These are phyloP conservation scores for Larix sibirica DNA, from an alignment of 83 land plant species.

Conservation along the genomic window DNA sequence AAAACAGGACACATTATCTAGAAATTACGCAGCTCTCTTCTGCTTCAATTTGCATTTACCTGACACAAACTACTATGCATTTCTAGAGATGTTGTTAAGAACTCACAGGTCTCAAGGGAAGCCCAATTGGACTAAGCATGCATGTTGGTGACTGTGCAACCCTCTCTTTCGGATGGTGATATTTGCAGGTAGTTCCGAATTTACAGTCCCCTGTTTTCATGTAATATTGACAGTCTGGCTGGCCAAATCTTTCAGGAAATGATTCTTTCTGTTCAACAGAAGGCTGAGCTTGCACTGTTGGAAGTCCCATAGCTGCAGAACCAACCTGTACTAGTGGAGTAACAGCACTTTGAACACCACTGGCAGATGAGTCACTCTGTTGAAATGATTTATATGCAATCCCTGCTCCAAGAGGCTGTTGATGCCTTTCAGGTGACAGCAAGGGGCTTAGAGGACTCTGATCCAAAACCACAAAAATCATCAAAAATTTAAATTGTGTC, in stretches of 20 bases:
- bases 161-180: slow-evolving; percentile 81
- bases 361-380: not conserved
- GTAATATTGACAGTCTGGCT: slow-evolving; percentile 85
- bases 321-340: slow-evolving; percentile 17
- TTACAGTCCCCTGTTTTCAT: slow-evolving; percentile 88
- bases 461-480: slow-evolving; percentile 3
- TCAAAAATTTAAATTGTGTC: not conserved
- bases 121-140: slow-evolving; percentile 56
- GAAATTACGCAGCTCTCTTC: not conserved
- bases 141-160: slow-evolving; percentile 35
- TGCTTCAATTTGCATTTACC: not conserved
- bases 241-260: slow-evolving; percentile 82
- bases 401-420: slow-evolving; percentile 14
- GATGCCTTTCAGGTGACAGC: slow-evolving; percentile 27
- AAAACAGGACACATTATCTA: not conserved
- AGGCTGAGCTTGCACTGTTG: slow-evolving; percentile 14
- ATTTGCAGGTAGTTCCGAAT: slow-evolving; percentile 78
- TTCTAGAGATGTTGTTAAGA: not conserved
- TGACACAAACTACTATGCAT: not conserved
- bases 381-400: slow-evolving; percentile 1
- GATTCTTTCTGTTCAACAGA: slow-evolving; percentile 43
- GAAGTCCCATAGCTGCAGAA: slow-evolving; percentile 19
- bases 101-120: slow-evolving; percentile 83
- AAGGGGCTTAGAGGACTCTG: slow-evolving; percentile 32
- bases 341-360: slow-evolving; percentile 8